phyloP scores from a whole-genome alignment of 2,329 filamentous ascomycete species.

The Exophiala calicioides region DNA sequence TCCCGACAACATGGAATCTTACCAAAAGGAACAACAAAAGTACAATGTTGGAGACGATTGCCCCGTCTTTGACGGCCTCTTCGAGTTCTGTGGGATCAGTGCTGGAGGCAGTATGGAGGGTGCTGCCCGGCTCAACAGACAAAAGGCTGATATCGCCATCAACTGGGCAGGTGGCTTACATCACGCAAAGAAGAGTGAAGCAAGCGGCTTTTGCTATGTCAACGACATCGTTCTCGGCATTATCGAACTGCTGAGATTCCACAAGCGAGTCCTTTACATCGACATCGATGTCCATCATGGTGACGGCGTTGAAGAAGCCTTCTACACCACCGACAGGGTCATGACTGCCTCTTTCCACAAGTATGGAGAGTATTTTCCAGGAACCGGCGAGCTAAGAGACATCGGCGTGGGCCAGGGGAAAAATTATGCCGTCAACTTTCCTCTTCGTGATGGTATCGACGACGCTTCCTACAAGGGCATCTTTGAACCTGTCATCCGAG shows the following conservation, averaged over 20 bases:
- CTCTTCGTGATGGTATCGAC: slow-evolving; percentile 68
- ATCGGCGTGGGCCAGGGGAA: slow-evolving; percentile 68
- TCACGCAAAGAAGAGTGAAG: slow-evolving; percentile 92
- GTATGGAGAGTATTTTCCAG: slow-evolving; percentile 72
- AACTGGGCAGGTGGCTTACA: slow-evolving; percentile 97
- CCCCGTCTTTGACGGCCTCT: slow-evolving; percentile 69
- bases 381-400: slow-evolving; percentile 68
- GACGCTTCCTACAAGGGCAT: slow-evolving; percentile 68
- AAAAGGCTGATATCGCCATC: slow-evolving; percentile 66
- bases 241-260: slow-evolving; percentile 64
- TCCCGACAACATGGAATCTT: slow-evolving; percentile 97
- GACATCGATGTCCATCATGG: slow-evolving; percentile 69
- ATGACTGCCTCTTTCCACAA: slow-evolving; percentile 74
- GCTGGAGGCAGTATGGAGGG: slow-evolving; percentile 71
- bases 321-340: slow-evolving; percentile 70
- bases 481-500: slow-evolving; percentile 67
- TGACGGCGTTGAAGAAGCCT: slow-evolving; percentile 70
- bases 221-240: slow-evolving; percentile 74
- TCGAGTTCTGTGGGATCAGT: slow-evolving; percentile 70
- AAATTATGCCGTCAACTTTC: slow-evolving; percentile 69
- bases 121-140: slow-evolving; percentile 66
- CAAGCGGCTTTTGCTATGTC: slow-evolving; percentile 97
- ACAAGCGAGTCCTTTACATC: slow-evolving; percentile 65
- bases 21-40: slow-evolving; percentile 82
- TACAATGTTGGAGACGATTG: slow-evolving; percentile 68